Evolutionary conservation across 1,139 yeast species (phyloP), one percentile per base, ranked within the genome.

Genomic region (Saccharomyces hybrid): DNA sequence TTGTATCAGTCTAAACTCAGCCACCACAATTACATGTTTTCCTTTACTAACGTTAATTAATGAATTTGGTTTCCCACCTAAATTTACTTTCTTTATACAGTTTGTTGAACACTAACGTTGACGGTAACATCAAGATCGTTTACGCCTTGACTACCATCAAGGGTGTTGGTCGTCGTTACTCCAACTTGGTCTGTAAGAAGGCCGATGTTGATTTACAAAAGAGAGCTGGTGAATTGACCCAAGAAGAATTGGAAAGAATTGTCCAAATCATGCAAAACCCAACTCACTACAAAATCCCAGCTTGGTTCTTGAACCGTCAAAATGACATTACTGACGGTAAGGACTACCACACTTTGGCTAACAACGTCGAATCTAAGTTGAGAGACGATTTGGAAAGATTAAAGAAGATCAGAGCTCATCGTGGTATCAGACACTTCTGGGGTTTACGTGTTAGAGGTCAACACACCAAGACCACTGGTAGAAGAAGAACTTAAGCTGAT

Each of bases 371-470:
- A 83, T 88, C 96, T 75, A 93, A 93, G 83, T 88, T 93, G 81
- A 95, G 99, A 88, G 99, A 93, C 78, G 99, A 93, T 76, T 84
- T 93, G 79, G 99, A 93, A 84, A 93, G 98, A 85, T 86, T 93
- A 80, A 95, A 95, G 96, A 93, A 95, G 83, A 93, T 95, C 86
- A 93, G 98, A 86, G 83, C 98, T 75, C 99, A 93, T 95, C 88
- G 98, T 83, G 99, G 99, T 91, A 88, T 93, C 79, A 89, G 99
- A 86, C 99, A 93, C 86, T 91, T 86, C 95, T 95, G 98, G 98
- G 98, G 98, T 75, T 80, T 87, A 75, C 82, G 82, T 77, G 85
- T 81, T 71, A 90, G 98, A 86, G 98, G 98, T 83, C 98, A 91
- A 86, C 99, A 93, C 84, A 93, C 99, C 86, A 93, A 93, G 88